These are phyloP conservation scores for Erodium trifolium DNA, from an alignment of 441 rosid genomes.

Conservation along the genomic window DNA sequence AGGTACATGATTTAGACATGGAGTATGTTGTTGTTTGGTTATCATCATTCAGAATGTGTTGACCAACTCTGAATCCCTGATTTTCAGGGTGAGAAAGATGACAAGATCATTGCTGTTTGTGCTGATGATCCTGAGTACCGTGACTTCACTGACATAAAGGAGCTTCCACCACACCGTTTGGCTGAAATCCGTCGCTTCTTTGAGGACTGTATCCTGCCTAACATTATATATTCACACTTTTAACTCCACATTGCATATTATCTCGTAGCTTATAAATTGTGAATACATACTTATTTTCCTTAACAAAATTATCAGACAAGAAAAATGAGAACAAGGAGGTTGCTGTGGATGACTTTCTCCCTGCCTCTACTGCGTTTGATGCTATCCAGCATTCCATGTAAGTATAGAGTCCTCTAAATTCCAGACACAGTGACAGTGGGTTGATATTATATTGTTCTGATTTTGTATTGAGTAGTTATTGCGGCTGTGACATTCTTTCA, in stretches of 20 bases:
- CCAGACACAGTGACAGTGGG: not conserved
- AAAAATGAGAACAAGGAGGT: conserved; percentile 86
- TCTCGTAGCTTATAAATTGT: not conserved
- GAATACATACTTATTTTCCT: conserved; percentile 18
- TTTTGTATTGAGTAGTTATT: not conserved
- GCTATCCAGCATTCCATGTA: conserved; percentile 62
- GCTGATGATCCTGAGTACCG: conserved; percentile 98
- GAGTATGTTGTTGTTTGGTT: not conserved
- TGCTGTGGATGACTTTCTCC: conserved; percentile 67
- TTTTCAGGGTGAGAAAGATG: conserved; percentile 86
- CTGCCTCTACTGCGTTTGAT: conserved; percentile 48
- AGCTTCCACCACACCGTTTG: conserved; percentile 95
- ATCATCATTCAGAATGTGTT: not conserved
- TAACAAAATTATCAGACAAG: conserved; percentile 55
- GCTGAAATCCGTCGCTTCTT: conserved; percentile 97
- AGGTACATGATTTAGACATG: conserved; percentile 31
- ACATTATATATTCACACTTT: not conserved
- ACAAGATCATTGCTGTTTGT: conserved; percentile 96
- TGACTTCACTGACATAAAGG: conserved; percentile 82
- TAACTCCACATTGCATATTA: not conserved
- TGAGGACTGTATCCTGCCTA: conserved; percentile 81
- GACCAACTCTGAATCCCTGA: not conserved
- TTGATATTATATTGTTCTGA: not conserved
- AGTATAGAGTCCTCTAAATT: conserved; percentile 19
- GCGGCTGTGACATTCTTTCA: not conserved